Percentiles rank a stretch among this genome's conserved stretches.
These are phyloP conservation scores for Diaporthe citrichinensis DNA, from an alignment of 2,329 filamentous ascomycete species.

Conservation along the genomic window DNA sequence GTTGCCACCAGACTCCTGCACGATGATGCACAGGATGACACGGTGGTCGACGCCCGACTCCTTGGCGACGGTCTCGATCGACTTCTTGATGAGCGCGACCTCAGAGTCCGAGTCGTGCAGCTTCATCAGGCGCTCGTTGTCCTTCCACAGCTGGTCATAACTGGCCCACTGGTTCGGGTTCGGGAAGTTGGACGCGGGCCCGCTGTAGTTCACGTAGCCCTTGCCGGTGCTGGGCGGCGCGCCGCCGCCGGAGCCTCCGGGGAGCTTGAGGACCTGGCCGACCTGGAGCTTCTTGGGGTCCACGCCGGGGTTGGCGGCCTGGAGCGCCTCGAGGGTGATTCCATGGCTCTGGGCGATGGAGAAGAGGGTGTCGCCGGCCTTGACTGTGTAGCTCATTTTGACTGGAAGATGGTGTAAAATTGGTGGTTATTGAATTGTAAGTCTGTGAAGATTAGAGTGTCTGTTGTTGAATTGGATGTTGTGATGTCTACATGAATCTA, in stretches of 20 bases:
- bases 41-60: conserved; percentile 53
- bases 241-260: background rate
- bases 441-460: background rate
- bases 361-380: conserved; percentile 23
- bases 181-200: conserved; percentile 20
- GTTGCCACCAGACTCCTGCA: conserved; percentile 62
- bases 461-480: background rate
- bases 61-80: conserved; percentile 51
- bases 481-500: background rate
- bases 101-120: conserved; percentile 27
- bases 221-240: background rate
- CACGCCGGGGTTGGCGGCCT: conserved; percentile 21
- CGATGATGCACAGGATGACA: conserved; percentile 59
- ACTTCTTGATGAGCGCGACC: conserved; percentile 47
- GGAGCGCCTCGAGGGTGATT: conserved; percentile 4
- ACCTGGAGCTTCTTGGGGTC: conserved; percentile 13
- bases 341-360: conserved; percentile 24
- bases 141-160: conserved; percentile 6
- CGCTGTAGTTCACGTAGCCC: conserved; percentile 13
- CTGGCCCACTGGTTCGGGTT: conserved; percentile 17
- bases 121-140: conserved; percentile 31
- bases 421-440: background rate
- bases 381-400: conserved; percentile 30
- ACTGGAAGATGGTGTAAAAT: background rate
- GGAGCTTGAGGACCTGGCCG: conserved; percentile 13